Evolutionary conservation across 257 asterid genomes (phyloP).

Genomic region (Cinchona pubescens): DNA sequence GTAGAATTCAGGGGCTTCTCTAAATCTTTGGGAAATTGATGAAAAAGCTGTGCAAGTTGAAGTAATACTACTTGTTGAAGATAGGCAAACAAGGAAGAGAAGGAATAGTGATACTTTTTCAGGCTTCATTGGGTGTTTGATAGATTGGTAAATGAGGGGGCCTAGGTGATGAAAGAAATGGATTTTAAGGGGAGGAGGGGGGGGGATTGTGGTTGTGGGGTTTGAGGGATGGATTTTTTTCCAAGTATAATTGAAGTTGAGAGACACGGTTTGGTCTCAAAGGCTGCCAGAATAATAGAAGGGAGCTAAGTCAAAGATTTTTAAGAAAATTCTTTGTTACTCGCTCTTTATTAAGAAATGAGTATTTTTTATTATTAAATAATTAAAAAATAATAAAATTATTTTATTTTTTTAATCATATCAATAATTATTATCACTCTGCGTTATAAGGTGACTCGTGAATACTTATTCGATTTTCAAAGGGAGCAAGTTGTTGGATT

Average conservation of each 20-base stretch:
- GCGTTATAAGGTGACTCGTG: too few relatives aligned
- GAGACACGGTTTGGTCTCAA: slow-evolving; percentile 24
- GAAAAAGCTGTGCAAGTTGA: not conserved
- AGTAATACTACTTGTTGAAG: not conserved
- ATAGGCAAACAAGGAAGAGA: slow-evolving; percentile 15
- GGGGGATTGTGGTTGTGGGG: not conserved
- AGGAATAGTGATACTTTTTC: slow-evolving; percentile 13
- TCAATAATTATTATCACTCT: too few relatives aligned
- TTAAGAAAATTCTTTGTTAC: too few relatives aligned
- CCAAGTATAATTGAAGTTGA: not conserved
- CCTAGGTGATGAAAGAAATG: not conserved
- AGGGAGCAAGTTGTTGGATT: slow-evolving; percentile 13
- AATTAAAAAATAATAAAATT: too few relatives aligned
- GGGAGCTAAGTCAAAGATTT: slow-evolving; percentile 23
- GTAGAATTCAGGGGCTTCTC: slow-evolving; percentile 90
- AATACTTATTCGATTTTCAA: too few relatives aligned
- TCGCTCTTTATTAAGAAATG: too few relatives aligned
- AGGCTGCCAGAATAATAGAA: slow-evolving; percentile 2
- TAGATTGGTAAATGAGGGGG: slow-evolving; percentile 20
- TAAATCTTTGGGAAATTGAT: slow-evolving; percentile 44
- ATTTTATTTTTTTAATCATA: too few relatives aligned
- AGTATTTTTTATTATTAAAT: too few relatives aligned
- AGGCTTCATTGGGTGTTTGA: slow-evolving; percentile 28
- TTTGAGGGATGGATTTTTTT: slow-evolving; percentile 8
- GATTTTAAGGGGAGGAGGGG: not conserved